Evolutionary conservation across 1,139 yeast species (phyloP), one percentile per base, ranked within the genome.

Genomic region (Suhomyces anneliseae): DNA sequence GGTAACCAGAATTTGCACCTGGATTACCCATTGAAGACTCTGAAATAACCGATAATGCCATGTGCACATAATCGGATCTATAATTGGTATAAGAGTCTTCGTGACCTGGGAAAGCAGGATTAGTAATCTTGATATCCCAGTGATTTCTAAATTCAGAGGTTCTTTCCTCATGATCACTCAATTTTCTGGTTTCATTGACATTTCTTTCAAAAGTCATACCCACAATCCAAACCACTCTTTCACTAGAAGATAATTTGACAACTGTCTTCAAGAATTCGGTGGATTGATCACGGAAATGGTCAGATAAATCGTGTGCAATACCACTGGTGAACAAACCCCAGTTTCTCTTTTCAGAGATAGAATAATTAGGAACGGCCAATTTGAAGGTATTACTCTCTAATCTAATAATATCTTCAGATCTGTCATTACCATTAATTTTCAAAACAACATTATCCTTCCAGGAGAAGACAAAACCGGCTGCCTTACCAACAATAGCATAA

Each of bases 391-490:
- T 82, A 49, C 96, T 82, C 8, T 76, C 75, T 33, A 88, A 79
- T 7, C 78, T 72, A 42, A 90, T 64, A 48, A 93, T 77, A 44
- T 85, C 82, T 42, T 75, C 76, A 14, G 88, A 83, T 50, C 83
- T 75, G 31, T 79, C 84, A 19, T 80, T 71, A 19, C 81, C 82
- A 63, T 90, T 90, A 43, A 90, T 73, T 6, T 69, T 61, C 45
- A 90, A 71, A 2, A 62, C 59, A 4, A 88, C 90, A 56, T 85
- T 74, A 41, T 86, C 80, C 54, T 81, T 79, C 85, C 96, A 92
- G 32, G 85, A 81, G 56, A 90, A 79, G 1, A 86, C 82, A 62
- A 90, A 87, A 0, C 99, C 99, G 2, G 96, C 79, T 42, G 84
- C 77, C 10, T 73, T 70, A 1, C 90, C 92, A 7, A 82, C 74